Evolutionary conservation across 192 early-diverging fungal genomes (phyloP).

Genomic region (Endogone sp.): DNA sequence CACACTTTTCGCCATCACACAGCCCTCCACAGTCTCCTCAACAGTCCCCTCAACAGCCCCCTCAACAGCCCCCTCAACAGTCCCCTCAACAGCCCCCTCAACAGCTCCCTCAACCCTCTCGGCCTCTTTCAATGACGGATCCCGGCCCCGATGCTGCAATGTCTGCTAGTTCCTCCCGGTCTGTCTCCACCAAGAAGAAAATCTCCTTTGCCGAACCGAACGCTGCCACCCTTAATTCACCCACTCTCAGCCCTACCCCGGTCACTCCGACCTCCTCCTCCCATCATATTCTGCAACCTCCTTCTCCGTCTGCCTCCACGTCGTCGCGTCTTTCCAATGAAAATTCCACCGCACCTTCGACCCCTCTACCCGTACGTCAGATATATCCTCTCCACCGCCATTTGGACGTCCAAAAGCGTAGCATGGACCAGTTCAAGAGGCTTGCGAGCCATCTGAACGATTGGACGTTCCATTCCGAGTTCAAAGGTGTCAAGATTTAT

Average conservation of each 20-base stretch:
- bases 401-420: slow-evolving; percentile 19
- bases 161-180: background rate
- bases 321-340: slow-evolving; percentile 20
- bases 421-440: slow-evolving; percentile 30
- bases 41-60: too few relatives aligned
- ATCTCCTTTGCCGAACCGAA: slow-evolving; percentile 29
- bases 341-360: slow-evolving; percentile 22
- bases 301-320: slow-evolving; percentile 5
- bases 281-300: background rate
- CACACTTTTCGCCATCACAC: too few relatives aligned
- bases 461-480: slow-evolving; percentile 35
- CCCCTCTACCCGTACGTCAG: slow-evolving; percentile 8
- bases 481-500: slow-evolving; percentile 38
- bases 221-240: background rate
- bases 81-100: background rate
- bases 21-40: too few relatives aligned
- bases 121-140: background rate
- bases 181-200: slow-evolving; percentile 16
- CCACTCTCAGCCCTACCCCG: slow-evolving; percentile 2
- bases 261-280: background rate
- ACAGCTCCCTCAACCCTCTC: background rate
- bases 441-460: slow-evolving; percentile 30
- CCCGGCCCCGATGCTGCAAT: slow-evolving; percentile 2
- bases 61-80: background rate
- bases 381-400: slow-evolving; percentile 26